phyloP scores from a whole-genome alignment of 176 grass and related monocot genomes.

The Carex myosuroides region DNA sequence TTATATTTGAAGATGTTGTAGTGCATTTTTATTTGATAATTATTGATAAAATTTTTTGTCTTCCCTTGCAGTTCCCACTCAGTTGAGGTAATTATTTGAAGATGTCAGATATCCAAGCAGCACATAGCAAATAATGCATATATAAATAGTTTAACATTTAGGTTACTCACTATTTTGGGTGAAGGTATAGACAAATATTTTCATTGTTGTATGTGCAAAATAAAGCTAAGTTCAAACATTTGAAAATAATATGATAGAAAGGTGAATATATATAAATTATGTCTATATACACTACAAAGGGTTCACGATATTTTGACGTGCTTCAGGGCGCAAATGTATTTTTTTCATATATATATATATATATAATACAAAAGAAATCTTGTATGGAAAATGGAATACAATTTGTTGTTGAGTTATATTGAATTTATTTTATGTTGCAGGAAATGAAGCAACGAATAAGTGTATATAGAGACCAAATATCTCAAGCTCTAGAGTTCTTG shows the following conservation, averaged over 20 bases:
- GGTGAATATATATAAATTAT: background rate
- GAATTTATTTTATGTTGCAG: background rate
- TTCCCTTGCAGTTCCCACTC: slow-evolving; percentile 28
- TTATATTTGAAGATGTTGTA: background rate
- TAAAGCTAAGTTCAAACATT: background rate
- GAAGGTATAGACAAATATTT: background rate
- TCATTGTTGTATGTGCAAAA: background rate
- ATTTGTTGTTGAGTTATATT: background rate
- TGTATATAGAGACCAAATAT: background rate
- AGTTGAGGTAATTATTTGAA: slow-evolving; percentile 29
- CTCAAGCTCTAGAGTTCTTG: background rate
- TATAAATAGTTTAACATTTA: background rate
- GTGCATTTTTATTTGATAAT: background rate
- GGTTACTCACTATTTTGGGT: background rate
- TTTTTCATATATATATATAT: no score
- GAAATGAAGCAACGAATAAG: background rate
- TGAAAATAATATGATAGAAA: background rate
- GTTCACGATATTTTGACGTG: background rate
- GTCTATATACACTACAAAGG: background rate
- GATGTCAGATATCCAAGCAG: background rate
- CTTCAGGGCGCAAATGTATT: background rate
- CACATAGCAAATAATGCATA: background rate
- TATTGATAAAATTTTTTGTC: background rate
- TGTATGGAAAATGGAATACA: background rate
- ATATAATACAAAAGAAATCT: no score